A percentile compares a stretch with the other conserved stretches of the same genome.
Evolutionary conservation across 495 filamentous ascomycete species (phyloP).

Genomic region (Aspergillus ellipticus): DNA sequence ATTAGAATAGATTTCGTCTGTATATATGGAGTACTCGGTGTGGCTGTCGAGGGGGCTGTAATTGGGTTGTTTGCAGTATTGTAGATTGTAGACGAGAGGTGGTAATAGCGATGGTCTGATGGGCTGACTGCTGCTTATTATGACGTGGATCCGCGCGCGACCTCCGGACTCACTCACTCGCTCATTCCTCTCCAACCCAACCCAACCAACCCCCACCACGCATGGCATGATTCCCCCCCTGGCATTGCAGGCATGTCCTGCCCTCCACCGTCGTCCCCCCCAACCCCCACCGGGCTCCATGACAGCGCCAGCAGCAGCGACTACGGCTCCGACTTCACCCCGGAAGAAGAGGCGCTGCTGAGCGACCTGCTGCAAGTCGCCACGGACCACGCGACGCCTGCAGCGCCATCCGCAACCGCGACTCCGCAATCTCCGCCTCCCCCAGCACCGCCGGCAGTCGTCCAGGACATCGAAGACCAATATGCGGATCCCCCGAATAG

Average conservation of each 20-base stretch:
- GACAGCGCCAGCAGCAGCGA: slow-evolving; percentile 42
- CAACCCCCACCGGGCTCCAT: slow-evolving; percentile 16
- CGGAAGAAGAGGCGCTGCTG: slow-evolving; percentile 56
- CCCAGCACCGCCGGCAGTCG: slow-evolving; percentile 1
- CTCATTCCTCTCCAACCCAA: background rate
- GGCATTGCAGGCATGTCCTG: slow-evolving; percentile 40
- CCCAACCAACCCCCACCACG: background rate
- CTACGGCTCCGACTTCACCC: slow-evolving; percentile 70
- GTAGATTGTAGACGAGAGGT: background rate
- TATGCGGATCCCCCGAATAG: slow-evolving; percentile 24
- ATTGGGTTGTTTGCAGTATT: no score
- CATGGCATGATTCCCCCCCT: slow-evolving; percentile 19
- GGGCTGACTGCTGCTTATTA: no score
- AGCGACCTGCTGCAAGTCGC: slow-evolving; percentile 41
- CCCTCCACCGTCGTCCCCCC: slow-evolving; percentile 15
- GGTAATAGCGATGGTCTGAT: background rate
- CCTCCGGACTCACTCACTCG: background rate
- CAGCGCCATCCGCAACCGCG: slow-evolving; percentile 8
- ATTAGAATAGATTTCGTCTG: background rate
- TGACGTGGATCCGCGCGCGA: slow-evolving; percentile 1
- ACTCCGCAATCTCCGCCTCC: slow-evolving; percentile 8
- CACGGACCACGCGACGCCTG: slow-evolving; percentile 23
- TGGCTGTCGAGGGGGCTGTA: no score
- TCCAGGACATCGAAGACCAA: slow-evolving; percentile 38
- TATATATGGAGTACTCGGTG: background rate